Evolutionary conservation across 75 land plant genomes (phyloP).

Genomic region (Pinus taeda): DNA sequence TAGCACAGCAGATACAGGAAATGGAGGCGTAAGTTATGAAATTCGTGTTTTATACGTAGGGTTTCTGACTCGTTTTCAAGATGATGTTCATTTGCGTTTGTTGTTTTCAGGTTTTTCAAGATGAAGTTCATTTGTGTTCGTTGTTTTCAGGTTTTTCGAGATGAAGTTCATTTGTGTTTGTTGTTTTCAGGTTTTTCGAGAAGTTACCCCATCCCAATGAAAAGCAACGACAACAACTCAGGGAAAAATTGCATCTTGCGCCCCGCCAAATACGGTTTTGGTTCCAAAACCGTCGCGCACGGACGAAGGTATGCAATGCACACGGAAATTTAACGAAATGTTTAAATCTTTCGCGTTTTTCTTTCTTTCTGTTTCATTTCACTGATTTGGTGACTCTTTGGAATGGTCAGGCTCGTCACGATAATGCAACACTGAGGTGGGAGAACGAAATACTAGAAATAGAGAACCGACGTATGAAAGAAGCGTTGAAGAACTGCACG

Average conservation of each 20-base stretch:
- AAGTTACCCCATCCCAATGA: slow-evolving; percentile 83
- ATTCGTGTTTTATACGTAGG: neutral
- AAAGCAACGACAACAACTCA: slow-evolving; percentile 75
- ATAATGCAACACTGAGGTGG: slow-evolving; percentile 10
- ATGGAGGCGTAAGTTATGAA: slow-evolving; percentile 12
- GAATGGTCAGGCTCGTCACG: slow-evolving; percentile 23
- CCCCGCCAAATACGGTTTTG: slow-evolving; percentile 77
- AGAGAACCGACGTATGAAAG: slow-evolving; percentile 19
- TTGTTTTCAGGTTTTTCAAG: slow-evolving; percentile 56
- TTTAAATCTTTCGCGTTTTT: no score
- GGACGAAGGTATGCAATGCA: slow-evolving; percentile 64
- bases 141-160: no score
- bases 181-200: no score
- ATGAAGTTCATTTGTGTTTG: no score
- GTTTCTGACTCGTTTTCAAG: neutral
- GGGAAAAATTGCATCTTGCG: slow-evolving; percentile 52
- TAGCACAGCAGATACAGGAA: slow-evolving; percentile 13
- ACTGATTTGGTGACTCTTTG: neutral
- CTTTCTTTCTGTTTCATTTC: neutral
- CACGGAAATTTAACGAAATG: no score
- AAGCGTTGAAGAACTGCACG: slow-evolving; percentile 20
- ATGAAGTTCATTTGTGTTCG: neutral
- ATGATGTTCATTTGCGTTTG: neutral
- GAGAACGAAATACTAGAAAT: slow-evolving; percentile 24
- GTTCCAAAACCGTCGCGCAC: slow-evolving; percentile 78